phyloP scores from a whole-genome alignment of 768 basidiomycete species.

The Auriscalpium orientale region DNA sequence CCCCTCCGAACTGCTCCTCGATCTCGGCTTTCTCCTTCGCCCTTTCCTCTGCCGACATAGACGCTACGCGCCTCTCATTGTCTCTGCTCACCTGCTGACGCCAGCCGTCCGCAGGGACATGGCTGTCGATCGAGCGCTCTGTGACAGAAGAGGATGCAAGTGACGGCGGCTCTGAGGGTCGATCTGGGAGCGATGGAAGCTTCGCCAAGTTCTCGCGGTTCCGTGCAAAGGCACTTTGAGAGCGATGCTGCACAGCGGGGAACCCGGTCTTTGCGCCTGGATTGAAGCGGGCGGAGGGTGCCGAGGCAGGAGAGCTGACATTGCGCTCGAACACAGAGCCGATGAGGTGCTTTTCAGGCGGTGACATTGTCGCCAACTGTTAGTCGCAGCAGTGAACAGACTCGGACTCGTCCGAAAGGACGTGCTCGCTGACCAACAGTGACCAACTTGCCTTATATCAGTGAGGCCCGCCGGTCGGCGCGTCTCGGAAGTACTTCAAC shows the following conservation, averaged over 20 bases:
- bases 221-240: constrained; percentile 31
- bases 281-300: constrained; percentile 16
- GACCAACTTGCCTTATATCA: no score
- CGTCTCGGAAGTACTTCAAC: no score
- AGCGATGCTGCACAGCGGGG: constrained; percentile 33
- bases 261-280: constrained; percentile 27
- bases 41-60: constrained; percentile 67
- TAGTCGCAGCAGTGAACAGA: no score
- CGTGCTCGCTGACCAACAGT: no score
- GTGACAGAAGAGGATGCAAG: constrained; percentile 11
- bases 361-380: constrained; percentile 4
- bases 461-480: no score
- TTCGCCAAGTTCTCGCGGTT: constrained; percentile 20
- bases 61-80: constrained; percentile 52
- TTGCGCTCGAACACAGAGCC: constrained; percentile 43
- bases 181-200: constrained; percentile 10
- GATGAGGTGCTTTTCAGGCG: constrained; percentile 22
- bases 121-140: background rate
- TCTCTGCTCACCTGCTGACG: constrained; percentile 54
- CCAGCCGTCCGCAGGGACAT: constrained; percentile 29
- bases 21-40: constrained; percentile 60
- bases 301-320: constrained; percentile 16
- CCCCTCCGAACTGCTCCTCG: constrained; percentile 62
- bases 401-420: no score
- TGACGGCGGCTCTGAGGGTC: constrained; percentile 14